Evolutionary conservation across 1,139 yeast genomes (phyloP), one percentile per base, ranked within the genome.

Genomic region (Yamadazyma taylorii): DNA sequence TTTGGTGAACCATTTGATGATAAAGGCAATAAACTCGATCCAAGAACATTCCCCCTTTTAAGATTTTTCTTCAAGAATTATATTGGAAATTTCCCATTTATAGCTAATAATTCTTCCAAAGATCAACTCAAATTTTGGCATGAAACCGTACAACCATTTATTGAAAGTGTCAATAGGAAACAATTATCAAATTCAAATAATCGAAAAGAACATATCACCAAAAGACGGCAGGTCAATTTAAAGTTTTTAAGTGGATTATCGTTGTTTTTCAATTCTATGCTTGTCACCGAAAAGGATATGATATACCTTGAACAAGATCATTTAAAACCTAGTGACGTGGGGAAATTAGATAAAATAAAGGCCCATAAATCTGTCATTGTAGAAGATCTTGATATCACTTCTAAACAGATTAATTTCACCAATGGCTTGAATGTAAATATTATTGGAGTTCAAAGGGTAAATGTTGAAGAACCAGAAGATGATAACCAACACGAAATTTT

Each of bases 1-100:
- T 74, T 90, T 47, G 97, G 97, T 0, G 69, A 69, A 7, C 97
- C 97, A 0, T 90, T 90, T 49, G 46, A 48, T 37, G 24, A 56
- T 40, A 25, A 41, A 33, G 47, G 53, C 27, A 17, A 51, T 37
- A 65, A 69, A 29, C 27, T 17, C 8, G 30, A 34, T 9, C 13
- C 11, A 12, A 19, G 29, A 10, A 11, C 29, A 16, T 76, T 85
- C 46, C 96, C 97, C 0, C 58, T 89, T 33, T 56, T 85, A 17
- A 66, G 81, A 39, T 87, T 75, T 60, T 76, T 87, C 45, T 80
- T 89, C 52, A 58, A 66, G 29, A 67, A 76, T 35, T 84, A 81
- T 43, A 60, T 89, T 7, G 64, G 72, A 33, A 76, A 82, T 2
- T 85, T 90, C 52, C 97, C 97, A 1, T 82, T 90, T 50, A 63